Conservation (phyloP, 164 flowering plant species). For the Dillenia turbinata region DNA sequence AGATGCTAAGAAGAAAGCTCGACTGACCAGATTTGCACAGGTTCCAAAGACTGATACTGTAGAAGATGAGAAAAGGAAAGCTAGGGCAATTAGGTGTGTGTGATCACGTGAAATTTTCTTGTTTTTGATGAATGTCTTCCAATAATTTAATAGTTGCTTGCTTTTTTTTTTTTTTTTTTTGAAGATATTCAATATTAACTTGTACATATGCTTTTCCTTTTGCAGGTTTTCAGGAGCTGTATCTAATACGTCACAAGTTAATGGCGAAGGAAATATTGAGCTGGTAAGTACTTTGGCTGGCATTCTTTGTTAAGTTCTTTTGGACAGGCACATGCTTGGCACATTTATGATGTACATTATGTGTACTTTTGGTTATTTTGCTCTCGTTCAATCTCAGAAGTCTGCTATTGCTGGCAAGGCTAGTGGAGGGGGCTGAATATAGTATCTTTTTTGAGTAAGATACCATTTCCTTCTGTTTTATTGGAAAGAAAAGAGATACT, state of each 20-base stretch:
- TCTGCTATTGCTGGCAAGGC: conserved; percentile 44
- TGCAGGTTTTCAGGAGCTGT: conserved; percentile 44
- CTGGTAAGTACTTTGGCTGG: conserved; percentile 19
- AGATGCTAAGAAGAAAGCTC: conserved; percentile 89
- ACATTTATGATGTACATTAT: no score
- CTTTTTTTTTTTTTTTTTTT: not conserved
- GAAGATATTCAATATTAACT: not conserved
- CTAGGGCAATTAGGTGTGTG: conserved; percentile 73
- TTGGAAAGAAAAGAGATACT: no score
- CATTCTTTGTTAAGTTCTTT: not conserved
- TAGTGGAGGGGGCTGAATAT: conserved; percentile 39
- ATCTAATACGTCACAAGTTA: conserved; percentile 31
- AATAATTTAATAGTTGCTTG: not conserved
- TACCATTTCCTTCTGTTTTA: not conserved
- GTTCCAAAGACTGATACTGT: conserved; percentile 38
- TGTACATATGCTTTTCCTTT: not conserved
- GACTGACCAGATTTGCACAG: conserved; percentile 66
- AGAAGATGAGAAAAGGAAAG: conserved; percentile 90
- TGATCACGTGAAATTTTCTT: not conserved
- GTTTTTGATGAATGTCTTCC: not conserved
- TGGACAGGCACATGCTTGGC: no score
- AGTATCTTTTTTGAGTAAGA: conserved; percentile 14
- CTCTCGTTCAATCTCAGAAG: conserved; percentile 26
- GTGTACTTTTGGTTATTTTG: conserved; percentile 6
- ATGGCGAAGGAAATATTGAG: conserved; percentile 35